Evolutionary conservation across 2,329 filamentous ascomycete genomes (phyloP).

Genomic region (Neopestalotiopsis sp.): DNA sequence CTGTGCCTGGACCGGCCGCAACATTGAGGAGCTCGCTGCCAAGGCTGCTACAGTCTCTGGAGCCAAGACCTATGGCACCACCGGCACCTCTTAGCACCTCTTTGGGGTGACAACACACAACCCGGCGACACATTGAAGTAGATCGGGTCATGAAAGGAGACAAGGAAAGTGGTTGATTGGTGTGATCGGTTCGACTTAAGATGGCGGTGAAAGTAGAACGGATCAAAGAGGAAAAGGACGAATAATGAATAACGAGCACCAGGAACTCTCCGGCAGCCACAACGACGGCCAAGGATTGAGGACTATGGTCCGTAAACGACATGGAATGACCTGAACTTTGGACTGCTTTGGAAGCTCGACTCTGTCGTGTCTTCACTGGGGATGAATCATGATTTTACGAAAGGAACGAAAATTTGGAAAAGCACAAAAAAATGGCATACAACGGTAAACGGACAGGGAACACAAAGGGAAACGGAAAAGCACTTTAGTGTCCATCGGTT

Average conservation of each 20-base stretch:
- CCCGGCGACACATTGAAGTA: not conserved
- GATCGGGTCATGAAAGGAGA: not conserved
- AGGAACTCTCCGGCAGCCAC: not conserved
- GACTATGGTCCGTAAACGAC: not conserved
- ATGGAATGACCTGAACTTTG: not conserved
- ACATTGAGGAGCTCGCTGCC: conserved; percentile 23
- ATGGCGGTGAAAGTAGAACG: too few relatives aligned
- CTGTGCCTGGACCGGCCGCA: conserved; percentile 47
- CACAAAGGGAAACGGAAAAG: too few relatives aligned
- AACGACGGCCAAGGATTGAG: not conserved
- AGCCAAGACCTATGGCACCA: not conserved
- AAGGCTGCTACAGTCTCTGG: not conserved
- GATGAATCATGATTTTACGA: not conserved
- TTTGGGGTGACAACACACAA: too few relatives aligned
- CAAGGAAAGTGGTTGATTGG: too few relatives aligned
- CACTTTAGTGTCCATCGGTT: not conserved
- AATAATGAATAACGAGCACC: not conserved
- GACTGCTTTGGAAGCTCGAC: not conserved
- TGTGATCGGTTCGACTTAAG: too few relatives aligned
- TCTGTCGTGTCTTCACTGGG: not conserved
- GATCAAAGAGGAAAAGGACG: too few relatives aligned
- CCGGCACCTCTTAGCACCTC: not conserved
- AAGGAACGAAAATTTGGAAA: too few relatives aligned
- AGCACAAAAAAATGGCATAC: too few relatives aligned
- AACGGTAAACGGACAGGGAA: too few relatives aligned